Evolutionary conservation across 169 alveolate genomes (phyloP), one percentile per base, ranked within the genome.

Genomic region (Eimeria tenella): DNA sequence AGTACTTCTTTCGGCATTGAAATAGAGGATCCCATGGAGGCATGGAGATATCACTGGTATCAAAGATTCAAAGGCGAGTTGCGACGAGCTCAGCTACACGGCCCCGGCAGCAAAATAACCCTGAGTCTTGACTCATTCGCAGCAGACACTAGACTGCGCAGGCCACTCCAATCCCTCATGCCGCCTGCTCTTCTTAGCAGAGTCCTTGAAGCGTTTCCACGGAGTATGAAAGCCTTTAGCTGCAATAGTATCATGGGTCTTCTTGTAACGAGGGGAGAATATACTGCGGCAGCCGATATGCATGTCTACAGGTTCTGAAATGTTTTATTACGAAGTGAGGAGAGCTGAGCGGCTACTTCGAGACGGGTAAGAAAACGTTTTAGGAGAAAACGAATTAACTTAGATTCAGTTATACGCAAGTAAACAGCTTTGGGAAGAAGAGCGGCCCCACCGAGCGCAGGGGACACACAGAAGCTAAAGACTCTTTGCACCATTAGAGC

Each of bases 271-370:
- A 31, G 9, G 21, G 23, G n/a, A 63, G 74, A 17, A 63, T 3
- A n/a, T 10, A 17, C 81, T 25, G 81, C 81, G 15, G 81, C 81
- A 5, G 81, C 81, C 10, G 81, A 21, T 23, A 8, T 71, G 81
- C 81, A 71, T 71, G 56, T 23, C 19, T 58, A 23, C 74, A 82
- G 90, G 90, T 11, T 8, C 55, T 4, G 90, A 82, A 42, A 4
- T 8, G 55, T 23, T 82, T 82, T 82, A 55, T 53, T 82, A 15
- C 31, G 74, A 82, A 58, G 63, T 82, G 58, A 71, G 49, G 42
- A 5, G 90, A 53, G 90, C 90, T 4, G 90, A 82, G 90, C 62
- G 90, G 53, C 90, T 82, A 5, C 25, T 82, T 25, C 63, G 74
- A 25, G 74, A 53, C 13, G 90, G 90, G 74, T 55, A 15, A 82